Evolutionary conservation across 306 rosid species (phyloP).

Genomic region (Malus asiatica): DNA sequence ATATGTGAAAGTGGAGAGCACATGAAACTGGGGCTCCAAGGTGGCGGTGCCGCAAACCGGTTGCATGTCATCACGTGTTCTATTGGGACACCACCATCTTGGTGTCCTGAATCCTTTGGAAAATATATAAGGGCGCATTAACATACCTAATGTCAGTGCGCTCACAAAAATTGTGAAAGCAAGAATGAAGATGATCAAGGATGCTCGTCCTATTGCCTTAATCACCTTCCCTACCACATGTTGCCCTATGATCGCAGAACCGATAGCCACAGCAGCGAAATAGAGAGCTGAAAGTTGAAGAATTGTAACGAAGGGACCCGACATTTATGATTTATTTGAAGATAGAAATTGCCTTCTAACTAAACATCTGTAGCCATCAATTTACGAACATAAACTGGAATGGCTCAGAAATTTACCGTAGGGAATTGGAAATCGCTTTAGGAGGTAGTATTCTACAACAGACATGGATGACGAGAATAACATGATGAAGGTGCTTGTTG

Average conservation of each 20-base stretch:
- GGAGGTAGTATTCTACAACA: constrained; percentile 60
- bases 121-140: no score
- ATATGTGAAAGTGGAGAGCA: neutral
- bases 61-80: no score
- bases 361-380: neutral
- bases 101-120: no score
- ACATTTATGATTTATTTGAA: neutral
- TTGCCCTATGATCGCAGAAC: constrained; percentile 63
- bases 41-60: no score
- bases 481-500: constrained; percentile 67
- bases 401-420: constrained; percentile 29
- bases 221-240: constrained; percentile 40
- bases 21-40: neutral
- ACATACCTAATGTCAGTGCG: constrained; percentile 44
- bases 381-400: neutral
- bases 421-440: constrained; percentile 64
- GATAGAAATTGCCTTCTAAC: neutral
- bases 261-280: constrained; percentile 35
- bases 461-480: constrained; percentile 74
- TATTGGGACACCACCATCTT: no score
- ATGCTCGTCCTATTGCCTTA: constrained; percentile 50
- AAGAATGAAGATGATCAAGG: constrained; percentile 62
- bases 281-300: constrained; percentile 39
- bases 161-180: constrained; percentile 51
- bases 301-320: neutral